Evolutionary conservation across 305 asterid genomes (phyloP).

Genomic region (Fraxinus nigra): DNA sequence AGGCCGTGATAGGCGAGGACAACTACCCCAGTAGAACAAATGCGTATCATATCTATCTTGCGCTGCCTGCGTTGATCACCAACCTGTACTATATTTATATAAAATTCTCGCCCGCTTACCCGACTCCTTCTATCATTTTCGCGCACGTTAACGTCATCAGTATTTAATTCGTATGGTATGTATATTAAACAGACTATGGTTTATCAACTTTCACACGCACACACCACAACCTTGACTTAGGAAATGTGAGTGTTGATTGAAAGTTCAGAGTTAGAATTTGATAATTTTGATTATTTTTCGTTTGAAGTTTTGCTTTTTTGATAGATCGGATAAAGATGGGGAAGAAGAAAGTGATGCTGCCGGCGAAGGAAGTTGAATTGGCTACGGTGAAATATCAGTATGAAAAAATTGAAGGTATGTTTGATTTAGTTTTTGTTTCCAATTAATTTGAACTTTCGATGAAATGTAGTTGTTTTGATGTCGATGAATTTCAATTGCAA

Average conservation of each 20-base stretch:
- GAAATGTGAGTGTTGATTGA: not conserved
- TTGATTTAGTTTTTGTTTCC: not conserved
- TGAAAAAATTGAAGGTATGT: constrained; percentile 63
- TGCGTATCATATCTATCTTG: not conserved
- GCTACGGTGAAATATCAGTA: constrained; percentile 54
- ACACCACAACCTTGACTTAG: not conserved
- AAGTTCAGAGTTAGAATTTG: not conserved
- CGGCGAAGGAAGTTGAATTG: constrained; percentile 73
- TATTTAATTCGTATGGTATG: not conserved
- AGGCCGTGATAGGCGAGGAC: not conserved
- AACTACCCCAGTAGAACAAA: not conserved
- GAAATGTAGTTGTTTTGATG: constrained; percentile 2
- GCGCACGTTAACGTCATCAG: not conserved
- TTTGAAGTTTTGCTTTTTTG: not conserved
- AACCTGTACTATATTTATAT: not conserved
- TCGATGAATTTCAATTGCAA: constrained; percentile 2
- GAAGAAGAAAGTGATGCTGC: constrained; percentile 76
- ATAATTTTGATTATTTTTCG: not conserved
- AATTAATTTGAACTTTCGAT: not conserved
- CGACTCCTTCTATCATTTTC: not conserved
- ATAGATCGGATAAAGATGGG: constrained; percentile 43
- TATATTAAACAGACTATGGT: not conserved
- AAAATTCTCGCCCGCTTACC: not conserved
- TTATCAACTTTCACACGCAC: not conserved
- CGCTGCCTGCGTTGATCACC: not conserved